Conservation (phyloP, 306 rosid species). For the Sophora flavescens region DNA sequence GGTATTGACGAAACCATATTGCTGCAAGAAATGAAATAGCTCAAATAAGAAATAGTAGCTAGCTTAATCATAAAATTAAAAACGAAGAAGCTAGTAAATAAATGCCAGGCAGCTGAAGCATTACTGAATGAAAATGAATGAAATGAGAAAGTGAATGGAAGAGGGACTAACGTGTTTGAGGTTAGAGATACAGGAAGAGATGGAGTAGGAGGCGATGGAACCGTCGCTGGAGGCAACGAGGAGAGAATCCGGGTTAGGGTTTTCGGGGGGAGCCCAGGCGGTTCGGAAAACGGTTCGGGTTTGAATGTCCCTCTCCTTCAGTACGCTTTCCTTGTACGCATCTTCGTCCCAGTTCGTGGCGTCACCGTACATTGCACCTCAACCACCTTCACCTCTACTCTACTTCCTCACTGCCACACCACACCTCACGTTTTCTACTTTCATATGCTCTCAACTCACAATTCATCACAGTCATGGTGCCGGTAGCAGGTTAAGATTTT, state of each 20-base stretch:
- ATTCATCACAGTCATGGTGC: no score
- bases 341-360: slow-evolving; percentile 93
- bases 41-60: slow-evolving; percentile 1
- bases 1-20: slow-evolving; percentile 53
- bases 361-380: slow-evolving; percentile 67
- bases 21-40: slow-evolving; percentile 58
- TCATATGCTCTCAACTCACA: no score
- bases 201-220: slow-evolving; percentile 77
- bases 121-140: not conserved
- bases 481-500: no score
- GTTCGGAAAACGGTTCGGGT: slow-evolving; percentile 93
- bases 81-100: not conserved
- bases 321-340: slow-evolving; percentile 69
- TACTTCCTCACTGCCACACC: not conserved
- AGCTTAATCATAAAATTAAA: not conserved
- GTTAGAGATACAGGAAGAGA: slow-evolving; percentile 69
- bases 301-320: slow-evolving; percentile 74
- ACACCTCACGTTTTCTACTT: not conserved
- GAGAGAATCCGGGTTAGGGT: slow-evolving; percentile 67
- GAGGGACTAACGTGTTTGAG: slow-evolving; percentile 46
- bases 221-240: slow-evolving; percentile 91
- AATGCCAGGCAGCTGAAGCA: no score
- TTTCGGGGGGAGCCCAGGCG: slow-evolving; percentile 74
- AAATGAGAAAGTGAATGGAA: not conserved
- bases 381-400: not conserved